These are phyloP conservation scores for Globisporangium iwayamae DNA, from an alignment of 352 stramenopile species.

Conservation along the genomic window DNA sequence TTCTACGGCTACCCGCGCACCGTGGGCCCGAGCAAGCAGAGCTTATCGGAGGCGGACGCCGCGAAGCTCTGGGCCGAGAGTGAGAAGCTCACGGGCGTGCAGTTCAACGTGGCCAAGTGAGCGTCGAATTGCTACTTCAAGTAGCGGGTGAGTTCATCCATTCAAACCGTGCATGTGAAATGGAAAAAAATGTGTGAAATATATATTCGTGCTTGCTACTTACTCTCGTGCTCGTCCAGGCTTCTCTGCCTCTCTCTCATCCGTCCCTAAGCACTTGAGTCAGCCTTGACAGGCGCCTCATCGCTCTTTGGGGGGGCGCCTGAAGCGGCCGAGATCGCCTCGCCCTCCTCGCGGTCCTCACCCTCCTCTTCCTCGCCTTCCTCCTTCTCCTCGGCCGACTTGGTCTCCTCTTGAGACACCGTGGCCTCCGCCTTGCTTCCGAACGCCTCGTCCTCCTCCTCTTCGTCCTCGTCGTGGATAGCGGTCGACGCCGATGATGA, in stretches of 20 bases:
- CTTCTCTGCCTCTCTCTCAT: background rate
- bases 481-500: background rate
- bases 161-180: background rate
- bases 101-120: constrained; percentile 18
- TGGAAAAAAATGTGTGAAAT: constrained; percentile 4
- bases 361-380: constrained; percentile 17
- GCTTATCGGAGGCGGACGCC: constrained; percentile 29
- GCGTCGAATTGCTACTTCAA: background rate
- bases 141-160: background rate
- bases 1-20: constrained; percentile 60
- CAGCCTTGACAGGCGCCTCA: background rate
- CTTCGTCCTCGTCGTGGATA: constrained; percentile 16
- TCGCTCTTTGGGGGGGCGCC: constrained; percentile 1
- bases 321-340: background rate
- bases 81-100: constrained; percentile 27
- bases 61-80: constrained; percentile 30
- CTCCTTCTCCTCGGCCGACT: constrained; percentile 21
- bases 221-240: background rate
- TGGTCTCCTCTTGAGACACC: constrained; percentile 8
- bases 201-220: background rate
- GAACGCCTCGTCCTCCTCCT: constrained; percentile 22
- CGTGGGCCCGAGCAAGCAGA: constrained; percentile 49
- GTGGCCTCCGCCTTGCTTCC: constrained; percentile 10
- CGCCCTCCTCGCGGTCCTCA: background rate
- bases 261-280: background rate